Evolutionary conservation across 148 eudicot species (phyloP), one percentile per base, ranked within the genome.

Genomic region (Vaccinium macrocarpon): DNA sequence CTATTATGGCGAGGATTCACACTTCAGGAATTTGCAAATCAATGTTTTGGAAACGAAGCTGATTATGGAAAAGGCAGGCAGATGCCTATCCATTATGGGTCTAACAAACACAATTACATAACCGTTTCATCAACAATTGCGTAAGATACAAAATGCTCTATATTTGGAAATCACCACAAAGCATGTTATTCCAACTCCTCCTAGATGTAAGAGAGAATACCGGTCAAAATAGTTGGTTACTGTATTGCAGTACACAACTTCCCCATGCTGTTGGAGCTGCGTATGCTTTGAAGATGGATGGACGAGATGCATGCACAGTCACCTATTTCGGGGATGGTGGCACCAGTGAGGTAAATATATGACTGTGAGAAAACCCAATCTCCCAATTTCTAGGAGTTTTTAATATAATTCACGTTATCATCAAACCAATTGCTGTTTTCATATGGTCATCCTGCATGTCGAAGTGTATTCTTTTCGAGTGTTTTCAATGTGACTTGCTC

Each of bases 241-340:
- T 68, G 73, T 13, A 68, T 68, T 68, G 73, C 73, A 68, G 73
- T 68, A 68, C 73, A 27, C 73, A 68, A 68, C 38, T 68, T 29
- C 73, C 73, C 42, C 73, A 68, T 68, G 73, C 73, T 27, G 73
- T 68, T 68, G 73, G 73, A 68, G 73, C 73, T 12, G 73, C 73
- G 2, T 68, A 68, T 68, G 73, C 73, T 29, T 68, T 68, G 73
- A 68, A 29, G 73, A 68, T 68, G 73, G 73, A 72, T 72, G 76
- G 76, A 38, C 16, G 50, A 72, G 76, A 72, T 38, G 50, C 76
- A 72, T 72, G 76, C 76, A 72, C 49, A 35, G 49, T 38, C n/a
- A 72, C 76, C 49, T 72, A 68, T 72, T 72, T 72, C 8, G 49
- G 49, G 76, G 76, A 72, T 72, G 76, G 76, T 16, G 76, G 49